Base-by-base conservation (phyloP, 2,329 filamentous ascomycete species). In the Pezicula neosporulosa region DNA sequence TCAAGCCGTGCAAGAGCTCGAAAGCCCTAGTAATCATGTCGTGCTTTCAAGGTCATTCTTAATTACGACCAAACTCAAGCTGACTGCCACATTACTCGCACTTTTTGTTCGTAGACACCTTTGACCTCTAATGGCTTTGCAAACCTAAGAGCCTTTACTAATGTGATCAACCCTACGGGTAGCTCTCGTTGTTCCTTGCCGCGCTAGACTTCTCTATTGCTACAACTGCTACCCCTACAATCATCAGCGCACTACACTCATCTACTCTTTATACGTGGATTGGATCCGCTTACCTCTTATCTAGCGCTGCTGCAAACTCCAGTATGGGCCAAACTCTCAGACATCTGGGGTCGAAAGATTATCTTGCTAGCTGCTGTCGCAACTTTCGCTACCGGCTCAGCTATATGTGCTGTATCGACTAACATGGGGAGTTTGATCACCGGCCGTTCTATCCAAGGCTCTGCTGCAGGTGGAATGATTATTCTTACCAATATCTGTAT, bases 291-390 rank as follows among this genome's bases (percentile, higher is more conserved):
- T 79, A 77, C 55, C 53, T 49, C 51, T 39, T 43, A 42, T 44
- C 65, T 70, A 46, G 69, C 78, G 35, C 85, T 84, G 0, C 68
- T 88, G 6, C 78, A 77, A 77, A 52, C 79, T 78, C 1, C 71
- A 80, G 27, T 77, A 80, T 60, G 61, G 79, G 81, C 81, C 27
- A 84, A 85, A 59, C 68, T 85, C 24, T 82, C 80, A 44, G 83
- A 87, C 58, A 85, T 87, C 52, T 86, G 80, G 70, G 83, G 84
- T 3, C 72, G 84, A 44, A 87, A 86, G 60, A 77, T 77, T 13
- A 75, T 85, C 45, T 69, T 87, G 30, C 68, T 87, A 16, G 59
- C 77, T 5, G 82, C 81, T 18, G 85, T 85, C 51, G 67, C 76
- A 18, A 69, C 83, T 28, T 87, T 87, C 69, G 76, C 86, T 51